phyloP scores from a whole-genome alignment of 2,329 filamentous ascomycete species.

The Macroventuria anomochaeta region DNA sequence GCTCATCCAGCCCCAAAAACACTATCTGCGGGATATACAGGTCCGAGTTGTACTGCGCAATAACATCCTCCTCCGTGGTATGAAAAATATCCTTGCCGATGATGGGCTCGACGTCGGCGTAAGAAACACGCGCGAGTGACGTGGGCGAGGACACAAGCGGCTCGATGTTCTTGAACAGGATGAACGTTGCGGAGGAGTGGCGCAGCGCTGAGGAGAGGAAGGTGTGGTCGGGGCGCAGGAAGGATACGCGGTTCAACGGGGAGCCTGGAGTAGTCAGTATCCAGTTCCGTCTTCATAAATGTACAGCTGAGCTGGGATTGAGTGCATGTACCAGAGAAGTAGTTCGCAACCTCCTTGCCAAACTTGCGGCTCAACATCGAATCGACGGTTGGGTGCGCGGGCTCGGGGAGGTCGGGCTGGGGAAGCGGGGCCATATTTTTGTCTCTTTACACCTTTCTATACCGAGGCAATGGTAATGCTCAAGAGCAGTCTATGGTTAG shows the following conservation, averaged over 20 bases:
- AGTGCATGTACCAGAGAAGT: constrained; percentile 75
- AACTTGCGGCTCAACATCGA: constrained; percentile 79
- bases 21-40: constrained; percentile 73
- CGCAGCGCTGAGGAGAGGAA: constrained; percentile 73
- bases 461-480: background rate
- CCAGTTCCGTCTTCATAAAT: too few relatives aligned
- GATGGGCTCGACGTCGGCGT: constrained; percentile 71
- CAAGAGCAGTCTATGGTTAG: background rate
- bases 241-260: constrained; percentile 79
- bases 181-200: constrained; percentile 71
- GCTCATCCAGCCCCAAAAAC: constrained; percentile 84
- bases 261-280: constrained; percentile 58
- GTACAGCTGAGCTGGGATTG: too few relatives aligned
- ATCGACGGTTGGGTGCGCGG: constrained; percentile 64
- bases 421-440: constrained; percentile 46
- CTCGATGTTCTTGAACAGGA: constrained; percentile 79
- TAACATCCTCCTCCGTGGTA: constrained; percentile 72
- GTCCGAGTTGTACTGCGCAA: constrained; percentile 76
- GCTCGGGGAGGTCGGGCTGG: constrained; percentile 61
- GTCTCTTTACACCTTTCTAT: constrained; percentile 3
- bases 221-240: constrained; percentile 72
- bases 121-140: constrained; percentile 71
- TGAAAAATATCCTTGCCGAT: constrained; percentile 75
- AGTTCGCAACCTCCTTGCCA: constrained; percentile 80
- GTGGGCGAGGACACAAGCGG: constrained; percentile 70